phyloP scores from a whole-genome alignment of 108 stramenopile species.

The Mediolabrus comicus region DNA sequence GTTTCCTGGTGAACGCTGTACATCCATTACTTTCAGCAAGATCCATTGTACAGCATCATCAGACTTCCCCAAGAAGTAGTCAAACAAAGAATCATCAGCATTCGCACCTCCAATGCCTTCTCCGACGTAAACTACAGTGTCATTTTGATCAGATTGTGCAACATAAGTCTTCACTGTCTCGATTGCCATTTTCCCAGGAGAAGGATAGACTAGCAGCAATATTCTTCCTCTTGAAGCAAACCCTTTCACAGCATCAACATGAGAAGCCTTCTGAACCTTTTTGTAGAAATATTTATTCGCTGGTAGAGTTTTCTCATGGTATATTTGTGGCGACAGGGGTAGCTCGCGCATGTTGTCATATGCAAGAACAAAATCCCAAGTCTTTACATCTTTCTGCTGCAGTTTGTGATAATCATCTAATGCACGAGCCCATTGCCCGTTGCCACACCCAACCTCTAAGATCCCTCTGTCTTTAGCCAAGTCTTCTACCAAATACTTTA shows the following conservation, averaged over 20 bases:
- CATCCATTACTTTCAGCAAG: slow-evolving; percentile 54
- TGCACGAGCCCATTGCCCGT: slow-evolving; percentile 83
- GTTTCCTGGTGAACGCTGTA: slow-evolving; percentile 59
- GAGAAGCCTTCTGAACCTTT: slow-evolving; percentile 50
- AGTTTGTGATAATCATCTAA: slow-evolving; percentile 43
- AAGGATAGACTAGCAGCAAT: slow-evolving; percentile 78
- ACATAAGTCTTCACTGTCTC: slow-evolving; percentile 61
- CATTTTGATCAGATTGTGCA: slow-evolving; percentile 49
- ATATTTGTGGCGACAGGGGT: slow-evolving; percentile 67
- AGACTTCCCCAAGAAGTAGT: slow-evolving; percentile 25
- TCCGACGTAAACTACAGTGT: slow-evolving; percentile 72
- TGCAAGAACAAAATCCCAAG: slow-evolving; percentile 68
- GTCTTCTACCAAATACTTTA: slow-evolving; percentile 47
- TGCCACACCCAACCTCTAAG: slow-evolving; percentile 84
- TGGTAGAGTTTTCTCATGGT: slow-evolving; percentile 66
- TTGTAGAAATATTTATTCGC: slow-evolving; percentile 71
- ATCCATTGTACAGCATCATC: slow-evolving; percentile 35
- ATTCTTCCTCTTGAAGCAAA: slow-evolving; percentile 71
- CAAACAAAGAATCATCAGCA: slow-evolving; percentile 58
- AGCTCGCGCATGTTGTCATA: slow-evolving; percentile 69
- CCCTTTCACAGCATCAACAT: slow-evolving; percentile 29
- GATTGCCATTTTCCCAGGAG: slow-evolving; percentile 72
- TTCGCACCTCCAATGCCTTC: slow-evolving; percentile 80
- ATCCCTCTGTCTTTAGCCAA: slow-evolving; percentile 56
- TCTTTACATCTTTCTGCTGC: slow-evolving; percentile 24